phyloP scores from a whole-genome alignment of 2,329 filamentous ascomycete species.

The Arthrocladium fulminans region DNA sequence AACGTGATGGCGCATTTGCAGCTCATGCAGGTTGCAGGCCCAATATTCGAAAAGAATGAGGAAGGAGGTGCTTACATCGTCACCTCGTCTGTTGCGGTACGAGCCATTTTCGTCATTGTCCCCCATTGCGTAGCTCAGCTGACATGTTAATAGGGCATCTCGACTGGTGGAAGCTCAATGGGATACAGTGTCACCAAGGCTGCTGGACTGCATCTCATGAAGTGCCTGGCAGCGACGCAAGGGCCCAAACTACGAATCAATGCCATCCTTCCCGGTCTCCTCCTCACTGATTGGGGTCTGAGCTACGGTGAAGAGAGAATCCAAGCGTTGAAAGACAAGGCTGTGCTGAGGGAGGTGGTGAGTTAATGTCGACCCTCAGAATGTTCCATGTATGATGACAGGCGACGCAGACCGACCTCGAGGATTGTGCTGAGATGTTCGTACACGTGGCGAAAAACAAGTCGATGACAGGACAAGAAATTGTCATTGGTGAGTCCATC shows the following conservation, averaged over 20 bases:
- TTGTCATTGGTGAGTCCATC: conserved; percentile 34
- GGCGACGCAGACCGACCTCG: conserved; percentile 30
- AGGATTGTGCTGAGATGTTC: conserved; percentile 35
- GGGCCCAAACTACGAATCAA: conserved; percentile 57
- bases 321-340: conserved; percentile 44
- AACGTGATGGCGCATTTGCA: conserved; percentile 51
- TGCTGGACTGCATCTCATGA: conserved; percentile 61
- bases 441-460: conserved; percentile 35
- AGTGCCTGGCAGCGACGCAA: conserved; percentile 54
- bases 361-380: conserved; percentile 20
- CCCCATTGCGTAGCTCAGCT: not conserved
- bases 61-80: conserved; percentile 57
- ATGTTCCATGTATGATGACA: conserved; percentile 12
- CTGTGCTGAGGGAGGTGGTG: conserved; percentile 52
- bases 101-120: conserved; percentile 16
- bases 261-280: conserved; percentile 54
- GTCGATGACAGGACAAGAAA: conserved; percentile 39
- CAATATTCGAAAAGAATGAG: conserved; percentile 52
- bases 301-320: conserved; percentile 51
- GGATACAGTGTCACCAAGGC: conserved; percentile 74
- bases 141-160: conserved; percentile 40
- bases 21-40: conserved; percentile 49
- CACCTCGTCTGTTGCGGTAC: conserved; percentile 53
- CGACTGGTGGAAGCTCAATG: conserved; percentile 53
- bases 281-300: conserved; percentile 61